Percentiles rank a stretch among this genome's conserved stretches.
Evolutionary conservation across 1,139 yeast species (phyloP).

Genomic region (Kluyveromyces sp.): DNA sequence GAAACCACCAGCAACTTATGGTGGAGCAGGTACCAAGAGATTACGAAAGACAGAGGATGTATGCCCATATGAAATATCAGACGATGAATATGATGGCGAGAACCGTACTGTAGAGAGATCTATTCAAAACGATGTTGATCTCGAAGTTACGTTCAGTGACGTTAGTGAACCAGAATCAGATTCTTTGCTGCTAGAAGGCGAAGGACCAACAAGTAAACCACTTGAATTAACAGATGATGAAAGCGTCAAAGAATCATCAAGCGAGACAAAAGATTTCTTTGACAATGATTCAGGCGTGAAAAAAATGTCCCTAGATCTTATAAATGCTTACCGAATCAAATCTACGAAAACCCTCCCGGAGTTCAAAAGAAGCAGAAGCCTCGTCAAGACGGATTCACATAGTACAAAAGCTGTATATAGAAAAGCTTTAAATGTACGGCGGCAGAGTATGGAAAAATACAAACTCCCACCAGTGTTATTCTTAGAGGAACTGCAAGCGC

Average conservation of each 20-base stretch:
- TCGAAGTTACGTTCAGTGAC: neutral
- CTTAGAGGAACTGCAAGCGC: slow-evolving; percentile 22
- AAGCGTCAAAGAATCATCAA: neutral
- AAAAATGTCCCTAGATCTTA: neutral
- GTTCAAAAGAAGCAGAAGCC: neutral
- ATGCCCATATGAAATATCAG: neutral
- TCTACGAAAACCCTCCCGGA: neutral
- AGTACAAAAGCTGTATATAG: slow-evolving; percentile 1
- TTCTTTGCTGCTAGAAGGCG: neutral
- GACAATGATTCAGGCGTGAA: neutral
- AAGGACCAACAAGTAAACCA: neutral
- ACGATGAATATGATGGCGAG: neutral
- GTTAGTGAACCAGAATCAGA: neutral
- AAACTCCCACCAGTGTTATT: slow-evolving; percentile 18
- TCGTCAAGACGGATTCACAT: neutral
- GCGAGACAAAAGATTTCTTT: neutral
- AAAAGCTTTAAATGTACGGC: slow-evolving; percentile 2
- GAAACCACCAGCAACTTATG: no score
- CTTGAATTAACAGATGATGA: slow-evolving; percentile 4
- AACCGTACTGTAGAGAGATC: neutral
- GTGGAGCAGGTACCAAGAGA: neutral
- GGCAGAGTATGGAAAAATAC: slow-evolving; percentile 6
- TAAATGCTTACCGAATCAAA: neutral
- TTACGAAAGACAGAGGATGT: neutral
- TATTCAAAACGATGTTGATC: neutral